Conservation (phyloP, 768 basidiomycete species). For the Agrocybe praecox region DNA sequence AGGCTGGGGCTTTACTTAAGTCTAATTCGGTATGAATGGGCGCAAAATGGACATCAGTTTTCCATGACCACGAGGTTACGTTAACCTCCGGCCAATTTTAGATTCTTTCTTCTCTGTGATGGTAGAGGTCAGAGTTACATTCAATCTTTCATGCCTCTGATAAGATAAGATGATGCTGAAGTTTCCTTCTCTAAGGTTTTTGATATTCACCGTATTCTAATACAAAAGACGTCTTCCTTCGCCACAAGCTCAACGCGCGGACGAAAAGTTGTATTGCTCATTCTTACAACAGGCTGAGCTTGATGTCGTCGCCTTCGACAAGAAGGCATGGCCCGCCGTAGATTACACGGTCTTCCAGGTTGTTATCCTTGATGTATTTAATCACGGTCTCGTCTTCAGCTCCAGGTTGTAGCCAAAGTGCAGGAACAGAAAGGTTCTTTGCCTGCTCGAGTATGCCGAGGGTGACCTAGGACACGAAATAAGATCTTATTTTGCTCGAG, state of each 20-base stretch:
- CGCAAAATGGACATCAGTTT: background rate
- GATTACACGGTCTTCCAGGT: constrained; percentile 67
- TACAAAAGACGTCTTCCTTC: too few species aligned
- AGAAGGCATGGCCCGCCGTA: constrained; percentile 85
- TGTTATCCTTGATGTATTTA: constrained; percentile 66
- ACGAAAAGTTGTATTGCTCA: too few species aligned
- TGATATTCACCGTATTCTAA: too few species aligned
- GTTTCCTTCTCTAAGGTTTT: too few species aligned
- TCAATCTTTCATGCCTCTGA: background rate
- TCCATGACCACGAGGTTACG: background rate
- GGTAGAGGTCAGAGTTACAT: too few species aligned
- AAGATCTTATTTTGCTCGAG: background rate
- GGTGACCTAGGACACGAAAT: constrained; percentile 54
- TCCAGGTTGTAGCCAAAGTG: constrained; percentile 90
- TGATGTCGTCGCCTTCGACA: constrained; percentile 68
- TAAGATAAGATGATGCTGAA: background rate
- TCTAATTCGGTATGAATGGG: background rate
- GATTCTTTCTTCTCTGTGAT: background rate
- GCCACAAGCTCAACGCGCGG: too few species aligned
- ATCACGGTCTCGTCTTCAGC: constrained; percentile 71
- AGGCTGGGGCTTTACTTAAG: background rate
- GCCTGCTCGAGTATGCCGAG: constrained; percentile 67
- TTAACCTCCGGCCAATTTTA: background rate
- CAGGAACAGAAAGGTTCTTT: constrained; percentile 68
- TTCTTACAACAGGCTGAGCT: constrained; percentile 27